These are phyloP conservation scores for Bruguiera hainesii DNA, from an alignment of 441 rosid genomes.

Conservation along the genomic window DNA sequence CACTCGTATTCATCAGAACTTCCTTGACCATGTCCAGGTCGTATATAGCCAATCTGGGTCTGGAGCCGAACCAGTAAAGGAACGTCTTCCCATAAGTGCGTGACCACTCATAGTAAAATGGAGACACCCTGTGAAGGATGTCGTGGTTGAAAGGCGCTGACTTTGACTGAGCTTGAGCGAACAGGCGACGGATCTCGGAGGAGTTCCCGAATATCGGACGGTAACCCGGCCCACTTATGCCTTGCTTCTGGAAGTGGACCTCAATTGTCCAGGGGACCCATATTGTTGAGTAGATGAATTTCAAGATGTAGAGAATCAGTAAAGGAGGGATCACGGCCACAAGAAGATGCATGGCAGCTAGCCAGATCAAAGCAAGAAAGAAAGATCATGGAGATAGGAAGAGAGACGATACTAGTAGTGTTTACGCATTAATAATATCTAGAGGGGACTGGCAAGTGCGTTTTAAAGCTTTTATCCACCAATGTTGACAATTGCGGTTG, in stretches of 20 bases:
- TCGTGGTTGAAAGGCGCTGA: conserved; percentile 32
- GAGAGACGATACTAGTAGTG: too few species aligned
- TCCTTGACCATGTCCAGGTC: conserved; percentile 58
- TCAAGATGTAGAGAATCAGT: neutral
- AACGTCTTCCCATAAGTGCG: conserved; percentile 47
- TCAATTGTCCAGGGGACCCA: conserved; percentile 54
- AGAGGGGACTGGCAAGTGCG: neutral
- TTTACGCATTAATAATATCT: too few species aligned
- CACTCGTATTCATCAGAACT: conserved; percentile 29
- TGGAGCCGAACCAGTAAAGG: conserved; percentile 63
- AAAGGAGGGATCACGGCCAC: neutral
- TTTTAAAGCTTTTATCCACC: neutral
- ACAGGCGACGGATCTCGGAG: conserved; percentile 36
- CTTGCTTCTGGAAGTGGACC: conserved; percentile 42
- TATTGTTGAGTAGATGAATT: conserved; percentile 11
- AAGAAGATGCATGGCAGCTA: neutral
- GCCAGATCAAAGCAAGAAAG: too few species aligned
- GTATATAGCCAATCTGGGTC: conserved; percentile 45
- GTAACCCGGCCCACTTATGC: conserved; percentile 51
- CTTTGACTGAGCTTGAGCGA: conserved; percentile 37
- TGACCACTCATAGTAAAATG: conserved; percentile 55
- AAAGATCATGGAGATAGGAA: too few species aligned
- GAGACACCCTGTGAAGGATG: conserved; percentile 39
- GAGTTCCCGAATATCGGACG: conserved; percentile 50
- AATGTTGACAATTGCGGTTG: too few species aligned